Conservation (phyloP, 2,329 filamentous ascomycete species). For the Cytospora chrysosperma region DNA sequence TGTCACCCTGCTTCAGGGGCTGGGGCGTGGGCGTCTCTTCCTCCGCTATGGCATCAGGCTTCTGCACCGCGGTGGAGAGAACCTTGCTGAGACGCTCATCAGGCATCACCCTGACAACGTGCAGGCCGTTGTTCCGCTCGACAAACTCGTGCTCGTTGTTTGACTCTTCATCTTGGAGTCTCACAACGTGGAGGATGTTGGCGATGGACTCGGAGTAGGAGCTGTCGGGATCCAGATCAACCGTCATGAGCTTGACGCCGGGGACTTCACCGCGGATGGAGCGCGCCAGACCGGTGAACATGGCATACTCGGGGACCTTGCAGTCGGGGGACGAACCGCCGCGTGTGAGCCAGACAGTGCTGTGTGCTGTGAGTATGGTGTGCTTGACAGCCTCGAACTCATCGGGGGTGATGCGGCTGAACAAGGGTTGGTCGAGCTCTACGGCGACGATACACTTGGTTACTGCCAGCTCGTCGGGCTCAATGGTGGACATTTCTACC, state of each 20-base stretch:
- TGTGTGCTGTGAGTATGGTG: slow-evolving; percentile 6
- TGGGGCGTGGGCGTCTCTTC: background rate
- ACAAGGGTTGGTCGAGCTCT: slow-evolving; percentile 32
- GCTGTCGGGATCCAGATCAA: slow-evolving; percentile 25
- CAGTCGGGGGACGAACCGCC: slow-evolving; percentile 26
- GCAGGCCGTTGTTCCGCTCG: slow-evolving; percentile 29
- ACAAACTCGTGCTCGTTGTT: slow-evolving; percentile 33
- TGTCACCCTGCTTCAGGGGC: background rate
- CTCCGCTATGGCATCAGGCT: background rate
- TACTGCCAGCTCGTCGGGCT: background rate
- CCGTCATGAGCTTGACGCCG: slow-evolving; percentile 26
- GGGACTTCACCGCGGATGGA: slow-evolving; percentile 25
- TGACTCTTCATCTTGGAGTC: slow-evolving; percentile 26
- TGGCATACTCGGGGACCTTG: slow-evolving; percentile 25
- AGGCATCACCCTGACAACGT: slow-evolving; percentile 30
- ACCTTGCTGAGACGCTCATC: slow-evolving; percentile 23
- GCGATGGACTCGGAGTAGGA: background rate
- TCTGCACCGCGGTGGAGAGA: slow-evolving; percentile 1
- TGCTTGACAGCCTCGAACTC: slow-evolving; percentile 27
- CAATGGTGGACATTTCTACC: background rate
- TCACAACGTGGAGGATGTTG: slow-evolving; percentile 3
- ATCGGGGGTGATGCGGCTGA: slow-evolving; percentile 27
- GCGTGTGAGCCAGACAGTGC: slow-evolving; percentile 30
- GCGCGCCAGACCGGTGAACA: slow-evolving; percentile 28
- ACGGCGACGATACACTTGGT: slow-evolving; percentile 31